Percentiles rank a stretch among this genome's conserved stretches.
Conservation (phyloP, 257 asterid species). For the Solanum boliviense region DNA sequence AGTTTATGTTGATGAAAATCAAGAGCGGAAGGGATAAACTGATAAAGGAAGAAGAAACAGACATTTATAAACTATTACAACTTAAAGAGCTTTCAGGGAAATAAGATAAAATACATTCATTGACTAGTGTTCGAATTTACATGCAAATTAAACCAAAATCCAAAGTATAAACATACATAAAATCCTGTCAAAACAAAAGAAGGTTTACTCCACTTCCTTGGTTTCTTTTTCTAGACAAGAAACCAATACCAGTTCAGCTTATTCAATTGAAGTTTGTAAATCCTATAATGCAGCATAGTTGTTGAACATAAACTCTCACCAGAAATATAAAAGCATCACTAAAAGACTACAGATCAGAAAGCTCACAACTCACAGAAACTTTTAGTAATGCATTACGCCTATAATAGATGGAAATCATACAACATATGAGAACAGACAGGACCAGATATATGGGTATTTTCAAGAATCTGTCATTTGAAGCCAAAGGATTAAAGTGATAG, state of each 20-base stretch:
- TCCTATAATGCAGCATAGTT: not conserved
- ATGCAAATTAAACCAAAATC: not conserved
- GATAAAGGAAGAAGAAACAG: not conserved
- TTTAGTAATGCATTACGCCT: not conserved
- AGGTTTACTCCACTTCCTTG: not conserved
- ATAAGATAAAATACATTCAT: not conserved
- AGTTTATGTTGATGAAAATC: conserved; percentile 13
- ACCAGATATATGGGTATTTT: not conserved
- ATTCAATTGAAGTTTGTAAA: not conserved
- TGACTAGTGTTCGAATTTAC: not conserved
- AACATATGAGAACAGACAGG: not conserved
- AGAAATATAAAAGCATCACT: not conserved
- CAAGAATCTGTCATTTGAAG: not conserved
- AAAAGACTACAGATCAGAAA: not conserved
- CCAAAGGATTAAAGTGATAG: not conserved
- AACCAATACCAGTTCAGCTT: not conserved
- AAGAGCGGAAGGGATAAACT: not conserved
- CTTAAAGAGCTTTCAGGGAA: not conserved
- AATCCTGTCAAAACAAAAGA: not conserved
- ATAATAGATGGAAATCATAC: not conserved
- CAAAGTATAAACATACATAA: not conserved
- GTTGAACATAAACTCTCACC: not conserved
- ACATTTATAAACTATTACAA: not conserved
- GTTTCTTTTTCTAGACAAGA: not conserved
- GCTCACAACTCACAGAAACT: not conserved